Evolutionary conservation across 2,329 filamentous ascomycete genomes (phyloP).

Genomic region (Hirsutella minnesotensis): DNA sequence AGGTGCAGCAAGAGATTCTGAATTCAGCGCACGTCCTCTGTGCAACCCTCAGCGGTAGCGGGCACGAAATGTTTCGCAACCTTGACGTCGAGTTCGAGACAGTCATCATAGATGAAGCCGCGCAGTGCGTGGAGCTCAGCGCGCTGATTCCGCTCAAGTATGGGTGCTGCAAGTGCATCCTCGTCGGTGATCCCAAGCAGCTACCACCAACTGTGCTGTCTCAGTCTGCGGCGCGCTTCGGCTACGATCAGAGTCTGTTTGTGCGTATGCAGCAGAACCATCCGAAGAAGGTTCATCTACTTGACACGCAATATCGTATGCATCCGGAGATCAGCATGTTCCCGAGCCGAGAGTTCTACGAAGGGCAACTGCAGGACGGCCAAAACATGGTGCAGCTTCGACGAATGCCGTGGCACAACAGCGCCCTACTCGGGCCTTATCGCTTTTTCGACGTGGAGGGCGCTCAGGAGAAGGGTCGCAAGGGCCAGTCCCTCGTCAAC

Average conservation of each 20-base stretch:
- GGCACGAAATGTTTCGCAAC: conserved; percentile 94
- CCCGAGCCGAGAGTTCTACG: conserved; percentile 86
- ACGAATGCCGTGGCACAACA: conserved; percentile 74
- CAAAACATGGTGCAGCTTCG: conserved; percentile 69
- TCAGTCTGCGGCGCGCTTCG: conserved; percentile 80
- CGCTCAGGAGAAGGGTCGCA: conserved; percentile 67
- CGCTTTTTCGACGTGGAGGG: conserved; percentile 96
- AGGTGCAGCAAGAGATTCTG: conserved; percentile 82
- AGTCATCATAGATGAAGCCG: conserved; percentile 95
- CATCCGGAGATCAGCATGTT: conserved; percentile 92
- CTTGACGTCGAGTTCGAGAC: conserved; percentile 96
- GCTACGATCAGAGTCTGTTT: conserved; percentile 96
- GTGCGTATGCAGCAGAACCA: conserved; percentile 95
- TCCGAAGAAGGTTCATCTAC: conserved; percentile 75
- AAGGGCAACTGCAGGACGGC: conserved; percentile 75
- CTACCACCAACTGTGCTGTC: conserved; percentile 92
- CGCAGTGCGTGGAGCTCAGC: conserved; percentile 94
- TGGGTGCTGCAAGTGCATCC: conserved; percentile 88
- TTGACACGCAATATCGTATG: conserved; percentile 99
- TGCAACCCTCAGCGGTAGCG: conserved; percentile 86
- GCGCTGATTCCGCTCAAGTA: conserved; percentile 96
- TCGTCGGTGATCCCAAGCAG: conserved; percentile 96
- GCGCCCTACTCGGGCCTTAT: conserved; percentile 74
- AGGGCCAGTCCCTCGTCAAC: conserved; percentile 85
- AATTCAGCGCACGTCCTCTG: conserved; percentile 88